phyloP scores from a whole-genome alignment of 2,329 filamentous ascomycete genomes.

The Ceratocystis alfenasii region DNA sequence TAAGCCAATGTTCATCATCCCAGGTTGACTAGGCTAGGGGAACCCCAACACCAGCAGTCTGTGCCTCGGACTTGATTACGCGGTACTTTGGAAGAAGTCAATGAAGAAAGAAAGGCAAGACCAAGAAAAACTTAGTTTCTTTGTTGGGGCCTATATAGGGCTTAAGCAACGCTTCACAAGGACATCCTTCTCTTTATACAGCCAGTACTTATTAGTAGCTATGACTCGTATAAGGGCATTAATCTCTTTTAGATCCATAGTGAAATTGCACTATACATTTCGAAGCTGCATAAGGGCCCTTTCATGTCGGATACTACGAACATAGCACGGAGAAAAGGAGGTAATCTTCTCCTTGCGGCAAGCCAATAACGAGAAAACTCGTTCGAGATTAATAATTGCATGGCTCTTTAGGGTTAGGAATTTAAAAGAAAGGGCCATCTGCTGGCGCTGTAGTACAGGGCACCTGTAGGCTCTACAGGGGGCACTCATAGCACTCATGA shows the following conservation, averaged over 20 bases:
- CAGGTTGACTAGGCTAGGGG: no score
- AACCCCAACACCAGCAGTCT: neutral
- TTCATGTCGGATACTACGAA: neutral
- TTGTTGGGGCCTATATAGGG: neutral
- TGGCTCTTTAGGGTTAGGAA: no score
- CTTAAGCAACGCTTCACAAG: no score
- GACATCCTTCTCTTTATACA: neutral
- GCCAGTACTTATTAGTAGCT: neutral
- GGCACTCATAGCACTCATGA: no score
- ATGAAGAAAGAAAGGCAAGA: neutral
- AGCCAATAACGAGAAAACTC: no score
- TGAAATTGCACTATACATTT: neutral
- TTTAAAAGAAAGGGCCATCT: no score
- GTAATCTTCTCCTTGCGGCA: no score
- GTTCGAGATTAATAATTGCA: no score
- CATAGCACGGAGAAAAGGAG: no score
- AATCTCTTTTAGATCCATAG: neutral
- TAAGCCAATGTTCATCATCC: no score
- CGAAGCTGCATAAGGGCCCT: neutral
- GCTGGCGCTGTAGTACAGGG: no score
- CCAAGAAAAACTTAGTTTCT: neutral
- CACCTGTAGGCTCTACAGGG: no score
- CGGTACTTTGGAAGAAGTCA: neutral
- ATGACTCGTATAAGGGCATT: neutral
- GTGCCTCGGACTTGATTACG: slow-evolving; percentile 4